Base-by-base conservation (phyloP, 2,329 filamentous ascomycete genomes). In the Trichoderma pleuroti region DNA sequence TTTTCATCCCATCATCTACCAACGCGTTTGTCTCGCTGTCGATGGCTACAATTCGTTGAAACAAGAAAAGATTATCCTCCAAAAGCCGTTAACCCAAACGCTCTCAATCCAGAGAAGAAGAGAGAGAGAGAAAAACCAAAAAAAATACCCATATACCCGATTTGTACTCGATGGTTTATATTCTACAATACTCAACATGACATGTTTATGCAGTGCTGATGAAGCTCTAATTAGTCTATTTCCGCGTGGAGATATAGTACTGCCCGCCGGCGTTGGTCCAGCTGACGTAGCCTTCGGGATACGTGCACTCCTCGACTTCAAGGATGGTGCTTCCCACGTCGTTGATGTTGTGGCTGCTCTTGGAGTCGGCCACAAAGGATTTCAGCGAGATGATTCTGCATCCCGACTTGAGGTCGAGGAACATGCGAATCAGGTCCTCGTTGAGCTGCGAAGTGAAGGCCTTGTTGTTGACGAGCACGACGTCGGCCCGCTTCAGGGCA, bases 381-480 rank as follows among this genome's bases (percentile, higher is more conserved):
- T 96, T 97, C 71, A 99, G 86, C 65, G 93, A 97, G 54, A 98
- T 91, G 70, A 99, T 92, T 80, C 92, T 92, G 81, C 92, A 94
- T 3, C 95, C 95, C 68, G 92, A 87, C 81, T 98, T 98, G 73
- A 98, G 84, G 77, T 99, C 96, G 72, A 99, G 84, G 77, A 99
- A 98, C 84, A 97, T 93, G 76, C 93, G 90, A 74, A 95, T 89
- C 59, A 99, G 85, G 72, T 90, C 88, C 77, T 93, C 91, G 81
- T 98, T 99, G 69, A 98, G 87, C 75, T 91, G 87, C 16, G 94
- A 91, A 7, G 91, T 94, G 81, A 99, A 99, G 3, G 94, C 96
- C 81, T 98, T 94, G 82, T 99, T 99, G 84, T 99, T 99, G 76
- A 98, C 95, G 30, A 99, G 87, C 21, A 99, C 89, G n/a, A 98